Conservation (phyloP, 139 green algal species). For the Chlorella vulgaris region DNA sequence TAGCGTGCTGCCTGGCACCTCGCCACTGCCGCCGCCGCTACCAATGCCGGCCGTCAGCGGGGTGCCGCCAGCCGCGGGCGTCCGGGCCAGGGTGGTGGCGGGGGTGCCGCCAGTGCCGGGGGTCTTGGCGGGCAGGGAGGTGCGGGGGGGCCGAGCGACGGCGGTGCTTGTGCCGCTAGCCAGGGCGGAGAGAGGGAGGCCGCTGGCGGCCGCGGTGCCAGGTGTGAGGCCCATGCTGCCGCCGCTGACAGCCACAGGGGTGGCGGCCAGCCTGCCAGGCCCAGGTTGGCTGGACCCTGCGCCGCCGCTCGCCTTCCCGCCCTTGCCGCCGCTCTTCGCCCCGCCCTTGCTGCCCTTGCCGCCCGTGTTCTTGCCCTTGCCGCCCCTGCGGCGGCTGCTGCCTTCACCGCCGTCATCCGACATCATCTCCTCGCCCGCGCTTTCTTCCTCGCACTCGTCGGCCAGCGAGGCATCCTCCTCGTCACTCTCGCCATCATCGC, state of each 20-base stretch:
- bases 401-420: too few species aligned
- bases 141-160: constrained; percentile 4
- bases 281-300: too few species aligned
- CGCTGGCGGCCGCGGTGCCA: neutral
- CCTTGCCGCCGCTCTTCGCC: neutral
- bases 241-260: constrained; percentile 25
- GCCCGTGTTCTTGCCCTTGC: too few species aligned
- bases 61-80: constrained; percentile 1
- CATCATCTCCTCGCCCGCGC: constrained; percentile 33
- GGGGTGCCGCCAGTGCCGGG: neutral
- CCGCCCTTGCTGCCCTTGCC: neutral
- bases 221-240: constrained; percentile 33
- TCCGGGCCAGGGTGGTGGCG: constrained; percentile 1
- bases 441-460: constrained; percentile 19
- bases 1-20: constrained; percentile 32
- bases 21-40: constrained; percentile 19
- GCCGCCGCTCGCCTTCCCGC: too few species aligned
- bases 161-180: neutral
- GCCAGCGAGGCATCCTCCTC: constrained; percentile 32
- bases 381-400: constrained; percentile 30
- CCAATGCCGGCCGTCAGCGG: neutral
- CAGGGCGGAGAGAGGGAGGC: neutral
- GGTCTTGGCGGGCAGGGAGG: constrained; percentile 2
- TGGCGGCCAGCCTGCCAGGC: constrained; percentile 1
- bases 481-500: constrained; percentile 31